phyloP scores from a whole-genome alignment of 2,329 filamentous ascomycete genomes.

The Pseudogymnoascus sp. region DNA sequence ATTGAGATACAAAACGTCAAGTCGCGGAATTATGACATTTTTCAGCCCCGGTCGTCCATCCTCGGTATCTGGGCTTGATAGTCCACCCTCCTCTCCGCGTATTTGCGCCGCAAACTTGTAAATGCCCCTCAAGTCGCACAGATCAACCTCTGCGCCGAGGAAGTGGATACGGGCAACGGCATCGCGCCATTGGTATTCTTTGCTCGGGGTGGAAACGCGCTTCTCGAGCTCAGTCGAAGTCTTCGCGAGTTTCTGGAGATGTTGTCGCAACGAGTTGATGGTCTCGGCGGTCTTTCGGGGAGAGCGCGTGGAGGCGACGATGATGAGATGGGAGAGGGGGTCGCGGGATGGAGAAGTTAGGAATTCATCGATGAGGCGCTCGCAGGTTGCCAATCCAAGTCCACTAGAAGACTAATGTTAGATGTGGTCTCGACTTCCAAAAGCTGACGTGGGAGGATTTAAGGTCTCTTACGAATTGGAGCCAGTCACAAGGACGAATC shows the following conservation, averaged over 20 bases:
- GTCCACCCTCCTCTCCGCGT: slow-evolving; percentile 14
- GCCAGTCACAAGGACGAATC: slow-evolving; percentile 69
- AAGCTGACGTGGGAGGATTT: neutral
- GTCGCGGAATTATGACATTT: slow-evolving; percentile 53
- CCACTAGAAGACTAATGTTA: slow-evolving; percentile 52
- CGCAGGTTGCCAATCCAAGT: slow-evolving; percentile 75
- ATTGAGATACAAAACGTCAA: slow-evolving; percentile 78
- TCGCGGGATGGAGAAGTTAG: slow-evolving; percentile 60
- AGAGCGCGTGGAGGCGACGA: slow-evolving; percentile 79
- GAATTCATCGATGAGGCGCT: slow-evolving; percentile 86
- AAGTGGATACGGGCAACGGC: slow-evolving; percentile 48
- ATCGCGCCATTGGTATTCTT: slow-evolving; percentile 40
- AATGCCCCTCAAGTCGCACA: slow-evolving; percentile 50
- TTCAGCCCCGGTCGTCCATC: slow-evolving; percentile 33
- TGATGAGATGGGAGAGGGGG: slow-evolving; percentile 59
- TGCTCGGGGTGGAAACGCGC: slow-evolving; percentile 48
- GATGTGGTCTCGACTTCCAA: slow-evolving; percentile 13
- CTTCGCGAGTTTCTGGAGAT: slow-evolving; percentile 52
- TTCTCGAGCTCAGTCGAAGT: slow-evolving; percentile 35
- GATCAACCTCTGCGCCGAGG: slow-evolving; percentile 50
- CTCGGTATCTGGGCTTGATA: slow-evolving; percentile 25
- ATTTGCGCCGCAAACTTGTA: slow-evolving; percentile 25
- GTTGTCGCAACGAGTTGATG: slow-evolving; percentile 51
- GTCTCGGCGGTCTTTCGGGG: slow-evolving; percentile 67
- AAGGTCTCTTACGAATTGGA: slow-evolving; percentile 33